Conservation (phyloP, 2,329 filamentous ascomycete species). For the Arthrobotrys conoides region DNA sequence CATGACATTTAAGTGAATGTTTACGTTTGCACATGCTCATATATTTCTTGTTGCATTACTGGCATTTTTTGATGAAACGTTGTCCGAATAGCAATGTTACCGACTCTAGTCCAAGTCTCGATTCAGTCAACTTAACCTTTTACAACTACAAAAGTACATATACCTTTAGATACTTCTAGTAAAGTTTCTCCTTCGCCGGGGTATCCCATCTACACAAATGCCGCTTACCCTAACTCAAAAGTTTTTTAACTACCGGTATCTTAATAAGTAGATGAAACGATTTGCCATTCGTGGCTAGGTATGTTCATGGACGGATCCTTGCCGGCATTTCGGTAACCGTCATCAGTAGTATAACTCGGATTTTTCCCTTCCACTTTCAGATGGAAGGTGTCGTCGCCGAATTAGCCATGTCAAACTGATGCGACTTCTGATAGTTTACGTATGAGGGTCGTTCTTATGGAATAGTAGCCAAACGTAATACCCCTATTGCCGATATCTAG, state of each 20-base stretch:
- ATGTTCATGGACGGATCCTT: not conserved
- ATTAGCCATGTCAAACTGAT: not conserved
- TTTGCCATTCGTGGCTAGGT: not conserved
- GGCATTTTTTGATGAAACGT: not conserved
- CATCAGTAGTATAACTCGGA: not conserved
- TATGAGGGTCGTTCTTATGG: not conserved
- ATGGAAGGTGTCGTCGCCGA: not conserved
- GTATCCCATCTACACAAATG: not conserved
- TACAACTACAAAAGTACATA: not conserved
- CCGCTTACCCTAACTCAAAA: not conserved
- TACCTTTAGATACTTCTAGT: slow-evolving; percentile 1
- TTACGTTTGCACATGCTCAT: not conserved
- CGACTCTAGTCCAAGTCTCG: not conserved
- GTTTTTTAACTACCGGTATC: too few species aligned
- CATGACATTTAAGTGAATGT: not conserved
- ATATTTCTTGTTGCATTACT: not conserved
- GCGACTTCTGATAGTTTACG: not conserved
- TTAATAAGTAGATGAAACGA: too few species aligned
- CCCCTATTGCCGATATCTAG: not conserved
- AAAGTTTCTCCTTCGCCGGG: not conserved
- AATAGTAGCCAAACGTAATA: not conserved
- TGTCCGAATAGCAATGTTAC: not conserved
- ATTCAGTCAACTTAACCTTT: not conserved
- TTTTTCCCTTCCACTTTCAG: not conserved
- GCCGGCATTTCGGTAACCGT: not conserved